Percentiles rank a stretch among this genome's conserved stretches.
phyloP scores from a whole-genome alignment of 306 rosid species.

The Mimosa pudica region DNA sequence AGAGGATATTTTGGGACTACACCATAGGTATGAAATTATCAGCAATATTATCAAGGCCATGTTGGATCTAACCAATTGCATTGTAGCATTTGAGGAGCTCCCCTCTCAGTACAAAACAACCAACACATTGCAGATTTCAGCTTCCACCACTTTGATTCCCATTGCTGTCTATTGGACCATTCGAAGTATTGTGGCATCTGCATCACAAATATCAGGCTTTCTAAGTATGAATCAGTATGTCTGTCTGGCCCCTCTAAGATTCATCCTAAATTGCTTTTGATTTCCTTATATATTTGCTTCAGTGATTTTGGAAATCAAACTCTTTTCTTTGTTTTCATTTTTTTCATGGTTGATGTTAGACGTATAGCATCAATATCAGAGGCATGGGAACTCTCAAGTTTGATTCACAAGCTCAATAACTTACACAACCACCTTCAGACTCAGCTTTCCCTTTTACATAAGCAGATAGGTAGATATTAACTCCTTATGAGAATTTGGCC shows the following conservation, averaged over 20 bases:
- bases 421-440: constrained; percentile 48
- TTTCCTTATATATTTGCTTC: not conserved
- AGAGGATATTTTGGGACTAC: not conserved
- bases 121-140: not conserved
- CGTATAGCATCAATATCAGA: constrained; percentile 37
- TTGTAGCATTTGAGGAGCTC: constrained; percentile 56
- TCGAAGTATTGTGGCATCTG: constrained; percentile 57
- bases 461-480: constrained; percentile 41
- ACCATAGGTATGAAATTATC: not conserved
- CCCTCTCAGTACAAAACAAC: constrained; percentile 26
- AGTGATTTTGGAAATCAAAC: not conserved
- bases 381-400: constrained; percentile 70
- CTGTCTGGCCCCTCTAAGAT: not conserved
- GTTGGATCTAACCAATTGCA: constrained; percentile 54
- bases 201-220: constrained; percentile 51
- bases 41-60: constrained; percentile 45
- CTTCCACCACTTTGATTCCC: constrained; percentile 43
- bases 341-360: not conserved
- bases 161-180: constrained; percentile 73
- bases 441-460: constrained; percentile 48
- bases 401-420: constrained; percentile 52
- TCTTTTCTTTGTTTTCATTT: not conserved
- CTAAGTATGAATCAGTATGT: constrained; percentile 17
- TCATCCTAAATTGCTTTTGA: not conserved
- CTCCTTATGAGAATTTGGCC: not conserved